phyloP scores from a whole-genome alignment of 495 filamentous ascomycete genomes.

The Tuber borchii region DNA sequence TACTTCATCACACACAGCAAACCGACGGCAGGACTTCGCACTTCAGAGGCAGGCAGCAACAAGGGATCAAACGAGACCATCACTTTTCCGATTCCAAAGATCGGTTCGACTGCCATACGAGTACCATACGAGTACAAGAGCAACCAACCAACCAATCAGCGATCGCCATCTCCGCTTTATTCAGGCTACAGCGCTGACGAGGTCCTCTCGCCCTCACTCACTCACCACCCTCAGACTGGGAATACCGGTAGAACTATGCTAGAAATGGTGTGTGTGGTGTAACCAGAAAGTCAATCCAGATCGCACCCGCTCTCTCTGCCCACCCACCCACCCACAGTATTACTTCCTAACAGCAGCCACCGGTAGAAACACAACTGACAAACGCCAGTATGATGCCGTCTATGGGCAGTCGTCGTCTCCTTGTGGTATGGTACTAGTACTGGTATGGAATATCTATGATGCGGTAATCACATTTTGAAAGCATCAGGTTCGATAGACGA shows the following conservation, averaged over 20 bases:
- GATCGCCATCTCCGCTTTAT: constrained; percentile 20
- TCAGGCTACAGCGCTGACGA: constrained; percentile 26
- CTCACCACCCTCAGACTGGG: too few relatives aligned
- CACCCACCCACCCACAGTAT: neutral
- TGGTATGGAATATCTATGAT: neutral
- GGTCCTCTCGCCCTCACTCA: constrained; percentile 12
- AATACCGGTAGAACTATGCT: neutral
- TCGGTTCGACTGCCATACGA: constrained; percentile 7
- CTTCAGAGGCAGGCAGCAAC: neutral
- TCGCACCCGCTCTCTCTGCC: neutral
- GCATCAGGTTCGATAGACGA: neutral
- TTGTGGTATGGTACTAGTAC: neutral
- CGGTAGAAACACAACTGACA: too few relatives aligned
- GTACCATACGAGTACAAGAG: neutral
- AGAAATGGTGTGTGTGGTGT: neutral
- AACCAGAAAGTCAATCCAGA: neutral
- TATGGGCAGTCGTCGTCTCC: neutral
- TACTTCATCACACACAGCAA: neutral
- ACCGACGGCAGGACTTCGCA: neutral
- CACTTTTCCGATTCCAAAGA: neutral
- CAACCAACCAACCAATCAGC: constrained; percentile 27
- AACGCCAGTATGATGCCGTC: neutral
- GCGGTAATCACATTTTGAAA: neutral
- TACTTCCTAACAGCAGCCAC: too few relatives aligned
- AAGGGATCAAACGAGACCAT: neutral